These are phyloP conservation scores for Calonectria pteridis DNA, from an alignment of 2,329 filamentous ascomycete genomes.

Conservation along the genomic window DNA sequence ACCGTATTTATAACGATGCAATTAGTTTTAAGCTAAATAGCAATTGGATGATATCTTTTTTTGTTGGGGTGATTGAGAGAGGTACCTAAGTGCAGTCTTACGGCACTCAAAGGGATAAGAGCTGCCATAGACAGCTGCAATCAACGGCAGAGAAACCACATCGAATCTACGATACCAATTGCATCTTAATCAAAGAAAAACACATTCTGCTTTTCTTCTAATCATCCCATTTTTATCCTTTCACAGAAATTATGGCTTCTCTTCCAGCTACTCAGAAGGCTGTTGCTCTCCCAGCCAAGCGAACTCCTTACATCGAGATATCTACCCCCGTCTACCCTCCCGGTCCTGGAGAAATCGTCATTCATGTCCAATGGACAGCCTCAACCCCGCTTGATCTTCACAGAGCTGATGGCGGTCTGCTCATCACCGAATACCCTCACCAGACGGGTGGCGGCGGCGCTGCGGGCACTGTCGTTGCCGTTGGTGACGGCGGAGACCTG, in stretches of 20 bases:
- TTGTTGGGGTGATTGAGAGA: no score
- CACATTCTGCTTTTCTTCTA: not conserved
- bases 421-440: slow-evolving; percentile 62
- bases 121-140: not conserved
- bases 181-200: not conserved
- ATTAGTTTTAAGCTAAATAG: no score
- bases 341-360: slow-evolving; percentile 60
- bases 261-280: slow-evolving; percentile 75
- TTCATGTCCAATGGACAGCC: slow-evolving; percentile 69
- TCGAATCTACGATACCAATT: not conserved
- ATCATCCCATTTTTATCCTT: not conserved
- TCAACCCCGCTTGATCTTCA: slow-evolving; percentile 73
- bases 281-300: slow-evolving; percentile 67
- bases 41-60: no score
- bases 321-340: slow-evolving; percentile 58
- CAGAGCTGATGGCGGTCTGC: slow-evolving; percentile 69
- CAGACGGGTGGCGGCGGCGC: slow-evolving; percentile 63
- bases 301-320: slow-evolving; percentile 66
- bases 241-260: slow-evolving; percentile 34
- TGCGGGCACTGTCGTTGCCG: slow-evolving; percentile 65
- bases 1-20: no score
- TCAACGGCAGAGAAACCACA: not conserved
- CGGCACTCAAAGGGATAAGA: no score
- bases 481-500: slow-evolving; percentile 56
- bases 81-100: no score